Evolutionary conservation across 345 rosid species (phyloP), one percentile per base, ranked within the genome.

Genomic region (Pistacia atlantica): DNA sequence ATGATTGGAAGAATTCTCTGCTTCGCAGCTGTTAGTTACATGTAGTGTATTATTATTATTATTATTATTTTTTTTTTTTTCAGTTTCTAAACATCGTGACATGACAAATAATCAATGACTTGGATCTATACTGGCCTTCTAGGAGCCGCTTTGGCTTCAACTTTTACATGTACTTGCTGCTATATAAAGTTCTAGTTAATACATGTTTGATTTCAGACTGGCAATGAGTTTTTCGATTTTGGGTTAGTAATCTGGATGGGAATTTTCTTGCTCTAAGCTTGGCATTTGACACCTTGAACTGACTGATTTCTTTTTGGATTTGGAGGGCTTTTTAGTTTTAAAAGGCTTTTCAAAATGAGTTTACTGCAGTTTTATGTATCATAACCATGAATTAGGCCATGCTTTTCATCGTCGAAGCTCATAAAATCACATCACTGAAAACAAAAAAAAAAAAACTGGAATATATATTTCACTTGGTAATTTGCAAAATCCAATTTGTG

Each of bases 1-100:
- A 68, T 90, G 75, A 80, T 31, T 77, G 33, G 80, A 67, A 59
- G 71, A 69, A 56, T n/a, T 61, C 64, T 10, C 20, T 48, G 38
- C 5, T 65, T 16, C 13, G 5, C 0, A 62, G 63, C 72, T 33
- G 51, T 8, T 31, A 35, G 55, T 73, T 69, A 33, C 11, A 25
- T 9, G 64, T 58, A 10, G 38, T 10, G 13, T n/a, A 20, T 58
- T 14, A 4, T 33, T 25, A 25, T 25, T 25, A 25, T 25, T 25
- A 25, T 25, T 38, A 12, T 64, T 48, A 38, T 25, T 1, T 49
- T 22, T 20, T 64, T 48, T 49, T 25, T 1, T 49, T 22, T 20
- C 5, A 51, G 42, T 45, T 48, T 48, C 67, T 37, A 57, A n/a
- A 20, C 20, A 31, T 37, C 11, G 9, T 51, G 64, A 14, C 4